A percentile compares a stretch with the other conserved stretches of the same genome.
Conservation (phyloP, 1,284 basidiomycete genomes). For the Melampsora larici-populina region DNA sequence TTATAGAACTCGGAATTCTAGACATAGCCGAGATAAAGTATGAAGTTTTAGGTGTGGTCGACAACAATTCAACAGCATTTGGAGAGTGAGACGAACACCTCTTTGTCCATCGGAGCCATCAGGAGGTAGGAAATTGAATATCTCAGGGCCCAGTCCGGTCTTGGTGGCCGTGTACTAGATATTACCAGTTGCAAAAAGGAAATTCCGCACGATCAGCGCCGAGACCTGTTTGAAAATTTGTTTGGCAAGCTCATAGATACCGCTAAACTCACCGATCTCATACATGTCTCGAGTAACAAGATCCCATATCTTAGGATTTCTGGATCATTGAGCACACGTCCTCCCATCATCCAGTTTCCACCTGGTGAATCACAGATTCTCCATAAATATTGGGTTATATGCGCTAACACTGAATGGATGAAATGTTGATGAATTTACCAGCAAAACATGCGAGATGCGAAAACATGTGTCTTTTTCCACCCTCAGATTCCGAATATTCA, state of each 20-base stretch:
- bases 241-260: too few species aligned
- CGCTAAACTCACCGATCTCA: conserved; percentile 24
- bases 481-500: conserved; percentile 1
- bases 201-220: background rate
- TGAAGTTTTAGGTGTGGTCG: background rate
- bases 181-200: background rate
- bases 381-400: background rate
- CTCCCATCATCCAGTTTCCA: conserved; percentile 41
- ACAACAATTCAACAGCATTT: background rate
- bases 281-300: conserved; percentile 15
- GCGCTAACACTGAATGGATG: background rate
- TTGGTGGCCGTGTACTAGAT: conserved; percentile 30
- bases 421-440: background rate
- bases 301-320: conserved; percentile 18
- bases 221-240: too few species aligned
- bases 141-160: conserved; percentile 35
- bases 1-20: conserved; percentile 1
- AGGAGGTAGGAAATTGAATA: conserved; percentile 23
- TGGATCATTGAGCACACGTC: conserved; percentile 18
- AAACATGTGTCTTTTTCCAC: background rate
- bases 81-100: background rate
- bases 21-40: too few species aligned
- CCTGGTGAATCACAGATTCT: background rate
- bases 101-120: background rate
- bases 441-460: conserved; percentile 43